These are phyloP conservation scores for Neurospora terricola DNA, from an alignment of 495 filamentous ascomycete species.

Conservation along the genomic window DNA sequence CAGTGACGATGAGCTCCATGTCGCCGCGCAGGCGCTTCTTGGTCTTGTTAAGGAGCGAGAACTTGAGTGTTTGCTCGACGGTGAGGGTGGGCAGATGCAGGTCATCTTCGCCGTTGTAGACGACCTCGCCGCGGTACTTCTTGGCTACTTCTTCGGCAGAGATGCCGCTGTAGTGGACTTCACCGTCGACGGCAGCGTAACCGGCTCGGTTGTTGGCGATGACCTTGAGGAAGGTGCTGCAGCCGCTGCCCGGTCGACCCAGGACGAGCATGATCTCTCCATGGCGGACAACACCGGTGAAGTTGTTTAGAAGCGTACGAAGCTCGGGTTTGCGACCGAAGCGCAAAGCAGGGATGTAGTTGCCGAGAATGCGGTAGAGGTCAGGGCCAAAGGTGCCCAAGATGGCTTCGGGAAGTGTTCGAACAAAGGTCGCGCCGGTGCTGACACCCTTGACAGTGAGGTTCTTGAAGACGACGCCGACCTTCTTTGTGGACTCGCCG, in stretches of 20 bases:
- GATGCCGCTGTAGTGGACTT: constrained; percentile 70
- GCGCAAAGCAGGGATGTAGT: constrained; percentile 54
- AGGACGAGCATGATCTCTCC: constrained; percentile 78
- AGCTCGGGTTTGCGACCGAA: constrained; percentile 32
- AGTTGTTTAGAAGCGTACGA: constrained; percentile 60
- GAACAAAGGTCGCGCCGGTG: constrained; percentile 56
- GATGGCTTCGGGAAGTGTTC: constrained; percentile 67
- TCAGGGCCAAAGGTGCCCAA: constrained; percentile 80
- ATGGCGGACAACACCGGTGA: constrained; percentile 66
- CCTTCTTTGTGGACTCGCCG: constrained; percentile 63
- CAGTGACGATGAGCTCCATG: constrained; percentile 57
- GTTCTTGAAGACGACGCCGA: constrained; percentile 76
- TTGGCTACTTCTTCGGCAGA: constrained; percentile 56
- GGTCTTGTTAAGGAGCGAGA: constrained; percentile 77
- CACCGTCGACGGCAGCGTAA: constrained; percentile 59
- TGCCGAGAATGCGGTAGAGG: constrained; percentile 57
- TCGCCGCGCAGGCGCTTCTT: constrained; percentile 58
- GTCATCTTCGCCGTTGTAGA: constrained; percentile 77
- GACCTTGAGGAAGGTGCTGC: constrained; percentile 69
- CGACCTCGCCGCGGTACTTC: constrained; percentile 70
- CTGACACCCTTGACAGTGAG: constrained; percentile 66
- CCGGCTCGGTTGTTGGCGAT: constrained; percentile 59
- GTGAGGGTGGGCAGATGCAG: constrained; percentile 68
- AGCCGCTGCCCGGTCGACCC: constrained; percentile 70
- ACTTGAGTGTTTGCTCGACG: constrained; percentile 72